phyloP scores from a whole-genome alignment of 2,329 filamentous ascomycete species.

The Scopulariopsis brevicaulis region DNA sequence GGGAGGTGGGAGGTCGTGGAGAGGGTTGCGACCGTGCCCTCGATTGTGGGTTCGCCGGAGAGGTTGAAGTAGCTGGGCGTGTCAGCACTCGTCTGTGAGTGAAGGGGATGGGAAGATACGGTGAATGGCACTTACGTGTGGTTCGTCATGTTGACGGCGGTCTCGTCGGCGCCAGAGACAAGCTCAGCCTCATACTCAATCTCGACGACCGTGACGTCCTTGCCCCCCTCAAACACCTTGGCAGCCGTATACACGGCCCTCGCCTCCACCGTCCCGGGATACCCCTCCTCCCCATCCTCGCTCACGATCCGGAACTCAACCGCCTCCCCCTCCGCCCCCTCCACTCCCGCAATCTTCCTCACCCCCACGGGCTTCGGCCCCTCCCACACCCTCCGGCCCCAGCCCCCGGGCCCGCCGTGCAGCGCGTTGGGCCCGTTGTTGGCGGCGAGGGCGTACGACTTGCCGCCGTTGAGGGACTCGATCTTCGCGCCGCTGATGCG shows the following conservation, averaged over 20 bases:
- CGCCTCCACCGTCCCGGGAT: constrained; percentile 73
- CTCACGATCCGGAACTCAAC: constrained; percentile 57
- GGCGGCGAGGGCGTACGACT: constrained; percentile 55
- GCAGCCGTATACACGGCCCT: constrained; percentile 69
- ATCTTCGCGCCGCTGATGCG: constrained; percentile 65
- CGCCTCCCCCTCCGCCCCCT: constrained; percentile 51
- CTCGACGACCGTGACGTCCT: constrained; percentile 59
- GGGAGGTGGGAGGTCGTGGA: constrained; percentile 56
- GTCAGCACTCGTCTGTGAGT: neutral
- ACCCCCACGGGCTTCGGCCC: constrained; percentile 54
- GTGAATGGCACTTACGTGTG: constrained; percentile 56
- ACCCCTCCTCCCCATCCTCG: constrained; percentile 78
- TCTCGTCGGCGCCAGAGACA: constrained; percentile 72
- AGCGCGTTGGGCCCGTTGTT: constrained; percentile 72
- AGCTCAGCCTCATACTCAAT: constrained; percentile 88
- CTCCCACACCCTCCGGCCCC: constrained; percentile 70
- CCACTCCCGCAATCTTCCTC: constrained; percentile 34
- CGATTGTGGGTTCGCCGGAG: constrained; percentile 36
- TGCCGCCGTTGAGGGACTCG: constrained; percentile 52
- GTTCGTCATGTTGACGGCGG: constrained; percentile 86
- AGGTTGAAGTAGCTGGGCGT: constrained; percentile 52
- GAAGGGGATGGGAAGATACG: constrained; percentile 28
- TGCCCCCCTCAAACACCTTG: constrained; percentile 50
- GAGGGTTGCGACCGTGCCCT: constrained; percentile 56
- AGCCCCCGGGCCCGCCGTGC: constrained; percentile 63